Conservation (phyloP, 2,329 filamentous ascomycete species). For the Corniculantispora saksenae region DNA sequence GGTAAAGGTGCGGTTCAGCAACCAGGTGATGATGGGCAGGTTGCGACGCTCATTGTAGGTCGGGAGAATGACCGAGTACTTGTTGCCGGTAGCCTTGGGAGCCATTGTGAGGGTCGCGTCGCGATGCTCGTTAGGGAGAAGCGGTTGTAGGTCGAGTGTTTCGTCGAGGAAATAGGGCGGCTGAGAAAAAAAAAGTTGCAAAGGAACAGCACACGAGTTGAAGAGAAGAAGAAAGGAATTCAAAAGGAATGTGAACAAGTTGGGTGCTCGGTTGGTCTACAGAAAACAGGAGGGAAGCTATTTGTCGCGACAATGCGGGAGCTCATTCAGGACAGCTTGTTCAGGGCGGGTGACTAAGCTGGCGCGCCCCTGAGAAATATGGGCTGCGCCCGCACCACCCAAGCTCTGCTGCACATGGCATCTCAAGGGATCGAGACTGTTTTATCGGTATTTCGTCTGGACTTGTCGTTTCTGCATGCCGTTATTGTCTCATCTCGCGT, state of each 20-base stretch:
- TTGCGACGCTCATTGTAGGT: constrained; percentile 99
- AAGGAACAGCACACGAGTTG: background rate
- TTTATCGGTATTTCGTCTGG: background rate
- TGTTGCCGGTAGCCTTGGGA: constrained; percentile 53
- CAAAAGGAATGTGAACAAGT: constrained; percentile 15
- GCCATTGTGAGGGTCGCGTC: constrained; percentile 43
- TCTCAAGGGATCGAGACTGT: background rate
- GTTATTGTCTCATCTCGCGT: no score
- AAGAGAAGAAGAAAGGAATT: background rate
- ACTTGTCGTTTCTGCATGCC: no score
- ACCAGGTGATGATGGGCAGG: constrained; percentile 91
- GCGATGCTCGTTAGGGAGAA: background rate
- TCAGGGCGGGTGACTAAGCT: constrained; percentile 17
- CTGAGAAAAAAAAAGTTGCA: background rate
- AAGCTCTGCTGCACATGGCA: background rate
- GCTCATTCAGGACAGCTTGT: constrained; percentile 10
- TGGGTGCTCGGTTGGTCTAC: constrained; percentile 15
- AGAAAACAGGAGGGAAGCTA: background rate
- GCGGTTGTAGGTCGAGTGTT: background rate
- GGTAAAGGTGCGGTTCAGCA: constrained; percentile 89
- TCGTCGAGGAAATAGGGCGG: background rate
- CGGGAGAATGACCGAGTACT: constrained; percentile 95
- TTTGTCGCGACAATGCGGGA: background rate
- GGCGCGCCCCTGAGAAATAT: constrained; percentile 16
- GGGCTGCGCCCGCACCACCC: background rate